Conservation (phyloP, 345 rosid genomes). For the Populus davidiana region DNA sequence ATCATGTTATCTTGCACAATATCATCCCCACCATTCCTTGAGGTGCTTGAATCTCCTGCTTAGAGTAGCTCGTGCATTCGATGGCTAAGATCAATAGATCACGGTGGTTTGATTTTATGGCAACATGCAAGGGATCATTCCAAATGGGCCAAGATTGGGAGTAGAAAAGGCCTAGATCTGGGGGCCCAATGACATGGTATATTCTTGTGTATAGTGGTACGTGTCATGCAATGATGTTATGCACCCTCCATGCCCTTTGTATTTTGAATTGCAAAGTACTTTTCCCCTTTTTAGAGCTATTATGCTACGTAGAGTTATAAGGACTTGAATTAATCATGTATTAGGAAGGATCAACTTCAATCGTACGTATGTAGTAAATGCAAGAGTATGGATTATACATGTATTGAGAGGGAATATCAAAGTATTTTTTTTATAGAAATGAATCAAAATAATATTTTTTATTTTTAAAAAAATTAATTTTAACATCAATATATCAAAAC, state of each 20-base stretch:
- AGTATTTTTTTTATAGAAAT: too few species aligned
- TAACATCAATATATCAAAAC: rapidly evolving
- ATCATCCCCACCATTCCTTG: not conserved
- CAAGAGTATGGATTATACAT: too few species aligned
- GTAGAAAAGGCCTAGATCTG: not conserved
- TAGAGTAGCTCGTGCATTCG: not conserved
- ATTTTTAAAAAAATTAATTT: too few species aligned
- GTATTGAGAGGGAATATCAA: rapidly evolving
- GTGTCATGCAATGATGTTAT: conserved; percentile 26
- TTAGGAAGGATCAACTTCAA: not conserved
- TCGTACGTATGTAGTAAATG: not conserved
- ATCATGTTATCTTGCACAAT: not conserved
- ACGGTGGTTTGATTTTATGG: not conserved
- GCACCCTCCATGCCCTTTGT: conserved; percentile 8
- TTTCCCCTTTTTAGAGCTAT: too few species aligned
- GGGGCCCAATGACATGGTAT: conserved; percentile 1
- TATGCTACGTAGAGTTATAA: too few species aligned
- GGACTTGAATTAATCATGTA: not conserved
- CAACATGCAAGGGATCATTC: not conserved
- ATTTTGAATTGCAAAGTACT: not conserved
- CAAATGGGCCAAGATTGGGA: conserved; percentile 6
- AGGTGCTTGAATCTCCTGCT: not conserved
- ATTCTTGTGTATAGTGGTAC: conserved; percentile 1
- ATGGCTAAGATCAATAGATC: not conserved
- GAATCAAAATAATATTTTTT: too few species aligned